Evolutionary conservation across 2,329 filamentous ascomycete genomes (phyloP), one percentile per base, ranked within the genome.

Genomic region (Exophiala calicioides): DNA sequence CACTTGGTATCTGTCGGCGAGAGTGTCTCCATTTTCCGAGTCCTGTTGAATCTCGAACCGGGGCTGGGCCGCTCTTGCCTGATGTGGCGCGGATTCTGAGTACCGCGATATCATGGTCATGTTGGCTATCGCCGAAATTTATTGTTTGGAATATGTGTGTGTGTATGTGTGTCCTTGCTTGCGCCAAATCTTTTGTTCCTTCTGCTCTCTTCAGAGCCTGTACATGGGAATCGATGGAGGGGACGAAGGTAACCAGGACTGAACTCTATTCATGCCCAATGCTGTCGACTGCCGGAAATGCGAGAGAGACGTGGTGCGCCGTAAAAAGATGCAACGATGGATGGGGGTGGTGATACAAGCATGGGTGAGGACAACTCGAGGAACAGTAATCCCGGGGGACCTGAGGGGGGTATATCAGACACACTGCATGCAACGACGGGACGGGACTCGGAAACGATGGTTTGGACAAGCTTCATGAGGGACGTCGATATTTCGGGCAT

Each of bases 1-100:
- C 67, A 97, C 87, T 72, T 95, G 88, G 70, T 95, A 98, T 65
- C 88, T 85, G 63, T 84, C 84, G 61, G 90, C 57, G 21, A 59
- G 29, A 9, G 52, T 50, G 27, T 59, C 57, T 29, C 57, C 57
- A 37, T 58, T 41, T 26, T 52, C 44, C 15, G 54, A 36, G 42
- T 59, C 57, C 13, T 44, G 38, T 41, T 59, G 52, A 4, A 59
- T 54, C 44, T 55, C 35, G 26, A 57, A 53, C 5, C 45, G 40
- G 26, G 47, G 7, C 10, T 42, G 48, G 18, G 47, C 21, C 18
- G 41, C 30, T 20, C 30, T 35, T 3, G 45, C 27, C 24, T 48
- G 27, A 21, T 49, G 50, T 37, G 53, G 53, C 7, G 47, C 44
- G 7, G 33, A 18, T 21, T 55, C 52, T 3, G 52, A 52, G 21